Evolutionary conservation across 2,329 filamentous ascomycete species (phyloP), one percentile per base, ranked within the genome.

Genomic region (Aureobasidium vineae): DNA sequence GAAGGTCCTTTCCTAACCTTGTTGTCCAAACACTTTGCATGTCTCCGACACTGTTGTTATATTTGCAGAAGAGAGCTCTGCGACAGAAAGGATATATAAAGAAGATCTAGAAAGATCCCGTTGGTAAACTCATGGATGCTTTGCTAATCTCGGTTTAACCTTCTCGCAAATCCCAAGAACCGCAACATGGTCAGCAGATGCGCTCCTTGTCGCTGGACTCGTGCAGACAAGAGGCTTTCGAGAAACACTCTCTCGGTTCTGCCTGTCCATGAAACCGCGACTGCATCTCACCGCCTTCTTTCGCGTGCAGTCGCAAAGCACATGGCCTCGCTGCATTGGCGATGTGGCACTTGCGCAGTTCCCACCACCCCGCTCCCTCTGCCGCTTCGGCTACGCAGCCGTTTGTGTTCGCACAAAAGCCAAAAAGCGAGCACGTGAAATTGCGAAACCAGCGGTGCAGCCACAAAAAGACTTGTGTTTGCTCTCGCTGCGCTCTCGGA

Each of bases 341-440:
- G 2, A 19, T 8, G 23, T 45, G 36, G 54, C 40, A n/a, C 38
- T 21, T 59, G 54, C 38, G 45, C 54, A 19, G 15, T 26, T 52
- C 31, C 28, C 33, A 21, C 56, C 57, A 31, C 57, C 41, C 43
- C 43, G 16, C 57, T 36, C n/a, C 16, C 45, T 47, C 45, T 31
- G 59, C 59, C 31, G 54, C 54, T 52, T 63, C 59, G 59, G 59
- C 21, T 63, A 23, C 43, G 49, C 45, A 40, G 7, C 59, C 59
- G 45, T 63, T 52, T 52, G 43, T 7, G 16, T 36, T 49, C 43
- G 31, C 41, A 49, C 41, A 56, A 56, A 56, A 56, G 33, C 10
- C 36, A 56, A 41, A 56, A 56, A 56, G 53, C 53, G 53, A 56
- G 16, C 50, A 38, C 38, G 36, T 56, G 21, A 40, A 19, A 41